Evolutionary conservation across 108 stramenopile genomes (phyloP).

Genomic region (Nannochloropsis gaditana): DNA sequence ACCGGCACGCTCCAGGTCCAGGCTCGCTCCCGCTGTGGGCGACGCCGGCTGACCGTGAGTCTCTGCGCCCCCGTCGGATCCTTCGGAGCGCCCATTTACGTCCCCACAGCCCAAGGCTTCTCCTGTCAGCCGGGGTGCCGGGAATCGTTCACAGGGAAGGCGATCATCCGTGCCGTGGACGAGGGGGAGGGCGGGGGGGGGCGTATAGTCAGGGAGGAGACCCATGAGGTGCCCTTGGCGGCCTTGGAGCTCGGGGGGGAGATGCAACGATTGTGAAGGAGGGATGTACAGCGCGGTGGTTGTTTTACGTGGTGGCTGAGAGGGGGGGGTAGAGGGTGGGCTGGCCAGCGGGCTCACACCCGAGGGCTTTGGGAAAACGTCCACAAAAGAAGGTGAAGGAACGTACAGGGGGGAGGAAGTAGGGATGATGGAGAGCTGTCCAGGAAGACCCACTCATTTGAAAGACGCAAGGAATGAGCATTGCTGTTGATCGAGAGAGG

Average conservation of each 20-base stretch:
- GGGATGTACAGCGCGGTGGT: neutral
- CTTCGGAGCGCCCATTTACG: neutral
- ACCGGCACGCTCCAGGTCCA: neutral
- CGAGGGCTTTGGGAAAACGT: too few relatives aligned
- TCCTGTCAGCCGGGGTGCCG: neutral
- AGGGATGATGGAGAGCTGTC: neutral
- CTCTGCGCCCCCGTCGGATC: neutral
- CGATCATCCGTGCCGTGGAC: neutral
- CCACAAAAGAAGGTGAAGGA: too few relatives aligned
- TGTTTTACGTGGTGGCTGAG: too few relatives aligned
- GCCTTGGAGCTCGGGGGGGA: neutral
- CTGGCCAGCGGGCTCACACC: too few relatives aligned
- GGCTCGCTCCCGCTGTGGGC: neutral
- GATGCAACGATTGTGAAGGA: conserved; percentile 14
- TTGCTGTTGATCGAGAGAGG: too few relatives aligned
- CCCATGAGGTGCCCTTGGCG: neutral
- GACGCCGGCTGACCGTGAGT: neutral
- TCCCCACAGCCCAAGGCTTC: neutral
- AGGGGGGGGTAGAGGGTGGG: too few relatives aligned
- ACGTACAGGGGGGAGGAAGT: neutral
- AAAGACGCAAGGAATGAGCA: too few relatives aligned
- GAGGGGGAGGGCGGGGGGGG: neutral
- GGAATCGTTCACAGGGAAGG: neutral
- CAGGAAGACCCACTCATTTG: too few relatives aligned
- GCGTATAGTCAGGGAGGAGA: neutral